Conservation (phyloP, 208 protist genomes). For the Trypanosoma scelopori region DNA sequence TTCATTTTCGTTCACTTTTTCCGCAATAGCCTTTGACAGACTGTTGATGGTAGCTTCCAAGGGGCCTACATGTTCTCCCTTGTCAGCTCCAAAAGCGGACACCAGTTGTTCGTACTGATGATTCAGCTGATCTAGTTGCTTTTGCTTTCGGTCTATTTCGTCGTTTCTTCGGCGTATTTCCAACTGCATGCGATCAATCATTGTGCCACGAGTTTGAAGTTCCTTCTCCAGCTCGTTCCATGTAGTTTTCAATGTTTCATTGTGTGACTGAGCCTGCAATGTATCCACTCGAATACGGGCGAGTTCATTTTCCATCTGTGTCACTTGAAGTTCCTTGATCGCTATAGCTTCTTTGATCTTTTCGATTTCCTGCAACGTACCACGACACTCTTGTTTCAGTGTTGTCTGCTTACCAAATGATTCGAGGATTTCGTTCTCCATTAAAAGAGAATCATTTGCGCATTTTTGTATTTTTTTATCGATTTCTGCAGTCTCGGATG, state of each 20-base stretch:
- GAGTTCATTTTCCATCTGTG: slow-evolving; percentile 96
- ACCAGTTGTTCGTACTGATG: slow-evolving; percentile 91
- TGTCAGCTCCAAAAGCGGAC: slow-evolving; percentile 52
- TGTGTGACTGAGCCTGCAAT: slow-evolving; percentile 92
- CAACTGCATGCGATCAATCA: slow-evolving; percentile 95
- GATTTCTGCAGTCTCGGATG: slow-evolving; percentile 58
- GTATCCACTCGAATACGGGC: slow-evolving; percentile 94
- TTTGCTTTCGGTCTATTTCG: slow-evolving; percentile 96
- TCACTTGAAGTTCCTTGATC: slow-evolving; percentile 93
- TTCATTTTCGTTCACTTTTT: slow-evolving; percentile 90
- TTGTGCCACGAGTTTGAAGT: slow-evolving; percentile 80
- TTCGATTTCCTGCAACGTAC: slow-evolving; percentile 85
- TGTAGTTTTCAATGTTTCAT: slow-evolving; percentile 86
- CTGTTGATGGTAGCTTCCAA: slow-evolving; percentile 96
- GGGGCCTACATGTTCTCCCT: slow-evolving; percentile 91
- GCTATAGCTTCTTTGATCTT: slow-evolving; percentile 89
- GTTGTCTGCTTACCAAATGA: slow-evolving; percentile 91
- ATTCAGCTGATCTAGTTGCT: slow-evolving; percentile 95
- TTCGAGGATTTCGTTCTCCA: slow-evolving; percentile 89
- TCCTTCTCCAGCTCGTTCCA: slow-evolving; percentile 90
- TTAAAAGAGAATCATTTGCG: slow-evolving; percentile 77
- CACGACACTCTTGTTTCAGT: slow-evolving; percentile 92
- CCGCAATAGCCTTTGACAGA: slow-evolving; percentile 90
- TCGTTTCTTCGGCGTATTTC: slow-evolving; percentile 94
- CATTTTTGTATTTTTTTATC: slow-evolving; percentile 86